phyloP scores from a whole-genome alignment of 2,329 filamentous ascomycete genomes.

The Davidsoniella eucalypti region DNA sequence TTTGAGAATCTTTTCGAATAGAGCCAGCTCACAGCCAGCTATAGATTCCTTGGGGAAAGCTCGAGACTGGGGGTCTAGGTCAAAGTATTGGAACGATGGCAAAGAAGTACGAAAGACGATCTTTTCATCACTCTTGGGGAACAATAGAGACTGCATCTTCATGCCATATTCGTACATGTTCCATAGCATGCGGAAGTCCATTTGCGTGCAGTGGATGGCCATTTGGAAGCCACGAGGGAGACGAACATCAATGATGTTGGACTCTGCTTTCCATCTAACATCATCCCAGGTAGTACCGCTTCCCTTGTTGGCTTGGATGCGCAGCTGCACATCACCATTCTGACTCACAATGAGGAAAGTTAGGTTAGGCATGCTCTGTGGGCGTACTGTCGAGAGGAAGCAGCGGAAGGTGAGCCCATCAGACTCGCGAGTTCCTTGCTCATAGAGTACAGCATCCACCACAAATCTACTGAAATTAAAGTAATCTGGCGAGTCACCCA shows the following conservation, averaged over 20 bases:
- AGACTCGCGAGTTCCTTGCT: constrained; percentile 46
- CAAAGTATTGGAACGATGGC: constrained; percentile 65
- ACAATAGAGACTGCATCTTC: constrained; percentile 56
- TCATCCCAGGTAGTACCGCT: constrained; percentile 64
- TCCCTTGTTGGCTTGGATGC: constrained; percentile 52
- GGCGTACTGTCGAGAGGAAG: constrained; percentile 58
- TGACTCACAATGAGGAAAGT: constrained; percentile 66
- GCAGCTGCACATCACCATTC: constrained; percentile 57
- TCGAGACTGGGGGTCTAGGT: constrained; percentile 49
- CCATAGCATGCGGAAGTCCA: constrained; percentile 66
- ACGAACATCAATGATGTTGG: constrained; percentile 47
- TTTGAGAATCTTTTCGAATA: constrained; percentile 57
- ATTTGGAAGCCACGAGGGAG: constrained; percentile 63
- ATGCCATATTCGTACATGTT: constrained; percentile 73
- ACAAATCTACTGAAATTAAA: constrained; percentile 71
- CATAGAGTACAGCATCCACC: constrained; percentile 58
- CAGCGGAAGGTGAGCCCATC: constrained; percentile 56
- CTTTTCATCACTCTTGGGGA: constrained; percentile 51
- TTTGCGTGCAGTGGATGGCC: constrained; percentile 51
- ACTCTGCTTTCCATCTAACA: constrained; percentile 59
- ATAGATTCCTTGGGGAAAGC: constrained; percentile 63
- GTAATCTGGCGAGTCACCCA: constrained; percentile 55
- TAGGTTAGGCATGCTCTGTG: constrained; percentile 50
- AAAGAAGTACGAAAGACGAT: constrained; percentile 53
- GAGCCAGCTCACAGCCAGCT: constrained; percentile 50